Evolutionary conservation across 140 eudicot genomes (phyloP).

Genomic region (Bidens hawaiensis): DNA sequence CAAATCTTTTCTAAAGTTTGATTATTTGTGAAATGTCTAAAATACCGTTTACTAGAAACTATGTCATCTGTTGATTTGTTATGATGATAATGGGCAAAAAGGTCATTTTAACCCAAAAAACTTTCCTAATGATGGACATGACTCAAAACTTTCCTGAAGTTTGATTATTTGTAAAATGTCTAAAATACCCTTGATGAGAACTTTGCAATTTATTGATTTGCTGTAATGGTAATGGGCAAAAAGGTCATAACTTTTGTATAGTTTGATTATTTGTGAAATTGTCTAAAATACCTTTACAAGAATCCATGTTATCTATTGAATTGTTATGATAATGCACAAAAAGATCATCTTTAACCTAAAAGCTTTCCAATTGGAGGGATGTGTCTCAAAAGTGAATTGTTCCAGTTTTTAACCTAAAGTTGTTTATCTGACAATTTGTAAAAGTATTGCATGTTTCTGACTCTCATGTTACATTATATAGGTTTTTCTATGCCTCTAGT

Average conservation of each 20-base stretch:
- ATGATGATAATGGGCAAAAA: no score
- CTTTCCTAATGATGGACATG: no score
- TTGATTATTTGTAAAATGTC: constrained; percentile 9
- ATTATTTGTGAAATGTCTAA: no score
- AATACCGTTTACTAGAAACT: no score
- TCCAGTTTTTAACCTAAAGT: background rate
- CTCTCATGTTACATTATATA: constrained; percentile 11
- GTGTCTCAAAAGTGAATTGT: background rate
- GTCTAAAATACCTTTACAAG: background rate
- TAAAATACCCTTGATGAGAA: constrained; percentile 1
- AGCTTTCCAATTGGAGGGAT: background rate
- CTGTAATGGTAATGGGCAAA: background rate
- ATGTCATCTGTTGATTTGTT: no score
- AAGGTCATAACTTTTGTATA: background rate
- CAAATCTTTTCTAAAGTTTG: no score
- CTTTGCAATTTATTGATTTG: background rate
- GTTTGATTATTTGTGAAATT: constrained; percentile 6
- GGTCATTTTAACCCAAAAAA: no score
- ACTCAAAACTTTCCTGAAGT: no score
- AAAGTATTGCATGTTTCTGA: background rate
- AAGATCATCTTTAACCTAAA: background rate
- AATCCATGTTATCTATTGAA: background rate
- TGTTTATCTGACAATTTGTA: background rate
- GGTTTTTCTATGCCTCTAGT: constrained; percentile 95
- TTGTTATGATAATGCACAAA: background rate